Evolutionary conservation across 805 yeast species (phyloP).

Genomic region (Wickerhamiella cacticola): DNA sequence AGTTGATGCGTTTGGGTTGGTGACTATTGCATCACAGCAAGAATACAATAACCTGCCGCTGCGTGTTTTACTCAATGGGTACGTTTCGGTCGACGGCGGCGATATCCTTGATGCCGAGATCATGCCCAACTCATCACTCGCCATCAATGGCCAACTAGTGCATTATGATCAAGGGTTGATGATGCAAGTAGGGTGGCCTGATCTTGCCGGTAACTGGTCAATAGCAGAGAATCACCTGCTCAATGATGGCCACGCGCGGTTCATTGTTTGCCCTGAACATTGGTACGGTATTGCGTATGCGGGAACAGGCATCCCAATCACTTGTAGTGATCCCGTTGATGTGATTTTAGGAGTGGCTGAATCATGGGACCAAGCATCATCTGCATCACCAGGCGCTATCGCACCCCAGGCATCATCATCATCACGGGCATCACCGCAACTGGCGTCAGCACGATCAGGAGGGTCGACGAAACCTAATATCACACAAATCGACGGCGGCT

Average conservation of each 20-base stretch:
- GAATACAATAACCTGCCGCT: not conserved
- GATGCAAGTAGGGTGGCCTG: not conserved
- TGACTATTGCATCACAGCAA: not conserved
- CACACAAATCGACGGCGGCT: too few species aligned
- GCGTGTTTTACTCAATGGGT: not conserved
- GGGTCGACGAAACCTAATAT: too few species aligned
- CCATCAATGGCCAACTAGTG: not conserved
- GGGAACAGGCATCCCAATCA: not conserved
- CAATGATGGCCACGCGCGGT: not conserved
- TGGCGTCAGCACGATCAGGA: too few species aligned
- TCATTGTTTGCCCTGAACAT: not conserved
- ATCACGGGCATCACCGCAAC: too few species aligned
- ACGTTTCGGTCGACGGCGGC: not conserved
- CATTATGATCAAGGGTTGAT: not conserved
- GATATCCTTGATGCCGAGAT: not conserved
- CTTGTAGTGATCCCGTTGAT: not conserved
- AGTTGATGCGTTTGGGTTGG: not conserved
- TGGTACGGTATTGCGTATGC: slow-evolving; percentile 1
- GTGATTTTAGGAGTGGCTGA: too few species aligned
- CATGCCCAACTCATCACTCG: not conserved
- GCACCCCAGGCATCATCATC: too few species aligned
- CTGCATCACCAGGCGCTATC: too few species aligned
- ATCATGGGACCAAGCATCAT: too few species aligned
- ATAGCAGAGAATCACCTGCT: not conserved
- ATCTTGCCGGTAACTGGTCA: not conserved